Evolutionary conservation across 495 filamentous ascomycete species (phyloP), one percentile per base, ranked within the genome.

Genomic region (Lichenothelia convexa): DNA sequence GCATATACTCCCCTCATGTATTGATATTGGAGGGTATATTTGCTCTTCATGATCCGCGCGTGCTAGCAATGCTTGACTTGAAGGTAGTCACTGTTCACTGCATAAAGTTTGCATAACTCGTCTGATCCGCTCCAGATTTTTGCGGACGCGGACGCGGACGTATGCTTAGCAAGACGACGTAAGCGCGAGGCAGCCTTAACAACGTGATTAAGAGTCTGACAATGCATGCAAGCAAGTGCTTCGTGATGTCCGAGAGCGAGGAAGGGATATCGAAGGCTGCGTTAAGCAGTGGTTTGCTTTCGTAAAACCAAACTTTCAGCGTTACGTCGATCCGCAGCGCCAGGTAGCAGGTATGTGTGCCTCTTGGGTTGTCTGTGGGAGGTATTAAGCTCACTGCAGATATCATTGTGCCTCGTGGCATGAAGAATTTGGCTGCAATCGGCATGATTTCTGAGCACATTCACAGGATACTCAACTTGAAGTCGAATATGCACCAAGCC

Each of bases 241-340:
- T 26, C 79, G 86, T 46, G 86, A 94, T 59, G 79, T 93, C 12
- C 67, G 65, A 43, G 78, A 91, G 46, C 67, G 86, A 46, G 83
- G 81, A 5, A 65, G 86, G 36, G 82, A 91, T 42, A 74, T 94
- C 39, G 81, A 93, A 44, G 89, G 89, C 26, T 86, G 85, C 48
- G 86, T 95, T 48, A 95, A 95, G 55, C 89, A 97, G 56, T 97
- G 89, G 89, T 93, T 93, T 51, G 54, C 55, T 23, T 97, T 77
- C 55, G 89, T 97, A 5, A 97, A 97, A 56, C 89, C 89, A 3
- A 94, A 93, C 41, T 94, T 85, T 45, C 78, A 84, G 41, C 64
- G 68, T 61, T 94, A 69, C 51, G 89, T 97, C 32, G 73, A 92
- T 43, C 89, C 91, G 30, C 89, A 97, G 50, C 67, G 83, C 18